Percentiles rank a stretch among this genome's conserved stretches.
phyloP scores from a whole-genome alignment of 106 monocot species.

The Alisma plantagoaquatica region DNA sequence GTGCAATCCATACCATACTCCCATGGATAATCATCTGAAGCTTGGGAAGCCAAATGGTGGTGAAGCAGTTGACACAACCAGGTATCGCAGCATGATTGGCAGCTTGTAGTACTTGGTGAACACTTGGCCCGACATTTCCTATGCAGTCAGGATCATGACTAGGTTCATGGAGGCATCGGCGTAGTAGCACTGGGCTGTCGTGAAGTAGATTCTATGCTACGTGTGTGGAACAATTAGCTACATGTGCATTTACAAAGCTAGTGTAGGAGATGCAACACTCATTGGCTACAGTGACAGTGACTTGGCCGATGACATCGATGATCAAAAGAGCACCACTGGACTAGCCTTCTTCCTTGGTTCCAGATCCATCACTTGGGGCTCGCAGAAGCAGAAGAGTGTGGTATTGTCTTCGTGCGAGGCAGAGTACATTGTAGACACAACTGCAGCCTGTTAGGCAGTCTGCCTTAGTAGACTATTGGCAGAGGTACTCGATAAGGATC shows the following conservation, averaged over 20 bases:
- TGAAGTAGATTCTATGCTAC: no score
- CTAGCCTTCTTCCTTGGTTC: no score
- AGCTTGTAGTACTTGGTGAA: background rate
- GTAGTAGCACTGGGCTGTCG: background rate
- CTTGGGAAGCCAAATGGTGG: background rate
- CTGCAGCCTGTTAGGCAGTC: no score
- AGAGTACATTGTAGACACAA: background rate
- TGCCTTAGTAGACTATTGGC: no score
- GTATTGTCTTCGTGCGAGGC: conserved; percentile 1
- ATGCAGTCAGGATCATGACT: background rate
- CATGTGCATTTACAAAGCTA: background rate
- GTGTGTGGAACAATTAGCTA: no score
- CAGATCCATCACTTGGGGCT: background rate
- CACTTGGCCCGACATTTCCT: background rate
- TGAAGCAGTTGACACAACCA: background rate
- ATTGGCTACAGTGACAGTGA: conserved; percentile 2
- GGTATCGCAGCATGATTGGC: background rate
- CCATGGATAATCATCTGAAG: background rate
- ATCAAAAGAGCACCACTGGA: no score
- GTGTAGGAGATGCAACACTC: no score
- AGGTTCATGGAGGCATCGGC: background rate
- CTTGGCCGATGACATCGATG: background rate
- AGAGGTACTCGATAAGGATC: no score
- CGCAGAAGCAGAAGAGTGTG: conserved; percentile 2
- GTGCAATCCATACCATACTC: background rate